Conservation (phyloP, 305 asterid species). For the Fraxinus albicans region DNA sequence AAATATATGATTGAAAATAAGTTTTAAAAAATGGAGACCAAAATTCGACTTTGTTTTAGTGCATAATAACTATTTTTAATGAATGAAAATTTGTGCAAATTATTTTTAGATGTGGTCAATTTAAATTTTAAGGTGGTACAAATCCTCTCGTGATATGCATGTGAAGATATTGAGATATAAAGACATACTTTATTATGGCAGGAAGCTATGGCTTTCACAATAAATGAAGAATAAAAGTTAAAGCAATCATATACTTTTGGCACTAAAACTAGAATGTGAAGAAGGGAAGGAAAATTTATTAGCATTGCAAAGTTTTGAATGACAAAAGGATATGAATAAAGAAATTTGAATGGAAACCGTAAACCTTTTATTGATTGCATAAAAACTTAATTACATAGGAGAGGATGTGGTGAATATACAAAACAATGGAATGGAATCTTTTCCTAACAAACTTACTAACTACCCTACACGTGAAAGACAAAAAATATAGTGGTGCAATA, state of each 20-base stretch:
- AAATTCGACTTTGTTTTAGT: not conserved
- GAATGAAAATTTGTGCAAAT: not conserved
- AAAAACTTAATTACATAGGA: too few species aligned
- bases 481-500: too few species aligned
- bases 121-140: not conserved
- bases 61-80: not conserved
- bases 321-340: too few species aligned
- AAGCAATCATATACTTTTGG: not conserved
- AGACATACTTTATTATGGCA: not conserved
- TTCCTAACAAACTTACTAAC: too few species aligned
- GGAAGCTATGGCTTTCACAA: constrained; percentile 2
- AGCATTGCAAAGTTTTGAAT: too few species aligned
- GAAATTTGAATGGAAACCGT: too few species aligned
- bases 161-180: not conserved
- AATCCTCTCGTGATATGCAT: not conserved
- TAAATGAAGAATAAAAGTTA: not conserved
- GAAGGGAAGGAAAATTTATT: not conserved
- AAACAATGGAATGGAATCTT: too few species aligned
- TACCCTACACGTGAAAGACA: too few species aligned
- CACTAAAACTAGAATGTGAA: not conserved
- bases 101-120: not conserved
- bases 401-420: too few species aligned
- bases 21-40: too few species aligned
- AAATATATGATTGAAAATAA: too few species aligned
- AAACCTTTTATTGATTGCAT: too few species aligned